A percentile compares a stretch with the other conserved stretches of the same genome.
Evolutionary conservation across 2,329 filamentous ascomycete species (phyloP).

Genomic region (Fusarium miscanthi): DNA sequence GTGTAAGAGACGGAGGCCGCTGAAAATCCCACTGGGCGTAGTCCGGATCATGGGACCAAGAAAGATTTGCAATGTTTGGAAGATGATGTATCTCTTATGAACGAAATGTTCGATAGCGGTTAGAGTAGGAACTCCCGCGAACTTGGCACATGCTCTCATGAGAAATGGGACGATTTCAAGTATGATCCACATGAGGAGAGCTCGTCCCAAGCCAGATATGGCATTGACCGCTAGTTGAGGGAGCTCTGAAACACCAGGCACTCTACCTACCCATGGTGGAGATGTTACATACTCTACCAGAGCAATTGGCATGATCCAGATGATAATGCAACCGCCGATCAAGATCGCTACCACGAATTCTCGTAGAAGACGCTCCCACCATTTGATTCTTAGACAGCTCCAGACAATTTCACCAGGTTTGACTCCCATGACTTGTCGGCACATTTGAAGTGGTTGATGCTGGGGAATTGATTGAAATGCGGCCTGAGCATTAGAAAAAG

Average conservation of each 20-base stretch:
- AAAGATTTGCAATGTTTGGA: background rate
- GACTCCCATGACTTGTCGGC: background rate
- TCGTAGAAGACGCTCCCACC: background rate
- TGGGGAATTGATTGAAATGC: background rate
- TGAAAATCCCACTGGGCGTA: background rate
- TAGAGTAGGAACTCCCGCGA: background rate
- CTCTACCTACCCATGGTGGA: rapidly evolving
- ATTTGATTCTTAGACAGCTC: background rate
- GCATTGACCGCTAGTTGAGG: rapidly evolving
- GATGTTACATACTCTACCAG: rapidly evolving
- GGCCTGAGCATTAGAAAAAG: background rate
- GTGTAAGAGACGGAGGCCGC: background rate
- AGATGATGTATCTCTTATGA: background rate
- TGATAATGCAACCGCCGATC: background rate
- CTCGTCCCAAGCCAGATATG: background rate
- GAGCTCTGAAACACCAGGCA: background rate
- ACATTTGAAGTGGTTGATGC: background rate
- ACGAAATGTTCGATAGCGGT: rapidly evolving
- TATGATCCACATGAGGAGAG: rapidly evolving
- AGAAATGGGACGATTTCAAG: background rate
- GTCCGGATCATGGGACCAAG: background rate
- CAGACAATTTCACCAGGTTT: background rate
- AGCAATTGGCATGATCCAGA: background rate
- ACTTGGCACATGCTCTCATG: background rate
- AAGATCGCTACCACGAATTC: rapidly evolving